Evolutionary conservation across 441 rosid species (phyloP), one percentile per base, ranked within the genome.

Genomic region (Daphne laureola): DNA sequence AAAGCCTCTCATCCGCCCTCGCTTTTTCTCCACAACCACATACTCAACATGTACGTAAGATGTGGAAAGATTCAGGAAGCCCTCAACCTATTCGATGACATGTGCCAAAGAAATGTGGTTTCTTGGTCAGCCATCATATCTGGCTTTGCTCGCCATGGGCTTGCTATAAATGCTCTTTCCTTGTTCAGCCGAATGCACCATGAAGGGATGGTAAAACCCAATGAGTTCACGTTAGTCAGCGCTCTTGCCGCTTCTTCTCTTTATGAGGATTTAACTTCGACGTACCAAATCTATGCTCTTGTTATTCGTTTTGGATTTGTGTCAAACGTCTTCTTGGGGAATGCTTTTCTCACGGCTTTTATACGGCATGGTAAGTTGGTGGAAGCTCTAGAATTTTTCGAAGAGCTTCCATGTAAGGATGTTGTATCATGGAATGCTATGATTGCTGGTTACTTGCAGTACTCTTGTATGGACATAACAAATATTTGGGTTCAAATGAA

Each of bases 351-450:
- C 55, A 75, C 74, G 13, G 72, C 69, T 61, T 59, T 81, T 66
- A 73, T 78, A 31, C 65, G 87, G 59, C 72, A 57, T 14, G 79
- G 73, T 36, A 46, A 48, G 36, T 36, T 71, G 64, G 31, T 27
- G 35, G 83, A 73, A 53, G 86, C 81, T 51, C 40, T 54, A 57
- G 55, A 48, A 50, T 66, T 73, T 49, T 80, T 80, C 18, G 48
- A 63, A 18, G 54, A 57, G 55, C 46, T 58, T 41, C 48, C 16
- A 12, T 14, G 49, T 43, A 71, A 67, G 48, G 76, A 75, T 54
- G 41, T 68, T 12, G 76, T 75, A 49, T 64, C 76, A 40, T 75
- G 79, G 76, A 75, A 75, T 60, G 71, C 75, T 13, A 51, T 75
- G 61, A 54, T 71, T 69, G 69, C 52, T 43, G 76, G 79, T 23